These are phyloP conservation scores for Claviceps humidiphila DNA, from an alignment of 2,329 filamentous ascomycete genomes.

Conservation along the genomic window DNA sequence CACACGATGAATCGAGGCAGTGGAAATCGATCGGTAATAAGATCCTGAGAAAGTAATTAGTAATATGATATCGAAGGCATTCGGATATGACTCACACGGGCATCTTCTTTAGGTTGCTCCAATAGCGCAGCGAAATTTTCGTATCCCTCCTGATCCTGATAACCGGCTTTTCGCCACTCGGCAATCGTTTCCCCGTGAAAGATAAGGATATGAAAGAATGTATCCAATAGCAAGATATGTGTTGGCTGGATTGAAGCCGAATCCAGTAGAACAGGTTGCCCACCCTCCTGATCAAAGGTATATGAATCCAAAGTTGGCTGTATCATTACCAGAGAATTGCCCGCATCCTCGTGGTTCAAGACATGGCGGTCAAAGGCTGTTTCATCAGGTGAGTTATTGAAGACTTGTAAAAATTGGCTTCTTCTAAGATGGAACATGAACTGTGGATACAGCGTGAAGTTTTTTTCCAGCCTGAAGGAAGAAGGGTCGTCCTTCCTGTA, in stretches of 20 bases:
- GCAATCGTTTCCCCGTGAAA: constrained; percentile 98
- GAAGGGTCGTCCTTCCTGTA: constrained; percentile 97
- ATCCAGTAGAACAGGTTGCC: constrained; percentile 85
- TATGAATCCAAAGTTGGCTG: constrained; percentile 96
- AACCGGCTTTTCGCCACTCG: constrained; percentile 95
- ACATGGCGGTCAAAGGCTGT: constrained; percentile 98
- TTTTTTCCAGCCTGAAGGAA: constrained; percentile 94
- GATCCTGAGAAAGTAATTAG: constrained; percentile 46
- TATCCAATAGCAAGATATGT: constrained; percentile 87
- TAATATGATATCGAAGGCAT: background rate
- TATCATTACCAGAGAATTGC: constrained; percentile 97
- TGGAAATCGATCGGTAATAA: constrained; percentile 96
- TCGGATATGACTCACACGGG: constrained; percentile 51
- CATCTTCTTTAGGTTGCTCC: constrained; percentile 92
- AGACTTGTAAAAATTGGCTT: constrained; percentile 95
- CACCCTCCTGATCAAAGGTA: constrained; percentile 88
- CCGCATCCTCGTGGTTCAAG: constrained; percentile 90
- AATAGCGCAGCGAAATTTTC: constrained; percentile 85
- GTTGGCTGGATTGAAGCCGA: constrained; percentile 92
- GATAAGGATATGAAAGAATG: constrained; percentile 98
- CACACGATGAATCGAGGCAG: constrained; percentile 96
- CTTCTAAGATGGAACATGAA: constrained; percentile 99
- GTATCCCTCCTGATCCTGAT: constrained; percentile 95
- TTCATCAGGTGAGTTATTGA: constrained; percentile 98
- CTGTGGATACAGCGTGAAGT: constrained; percentile 96